Base-by-base conservation (phyloP, 805 yeast genomes). In the Ogataea pini region DNA sequence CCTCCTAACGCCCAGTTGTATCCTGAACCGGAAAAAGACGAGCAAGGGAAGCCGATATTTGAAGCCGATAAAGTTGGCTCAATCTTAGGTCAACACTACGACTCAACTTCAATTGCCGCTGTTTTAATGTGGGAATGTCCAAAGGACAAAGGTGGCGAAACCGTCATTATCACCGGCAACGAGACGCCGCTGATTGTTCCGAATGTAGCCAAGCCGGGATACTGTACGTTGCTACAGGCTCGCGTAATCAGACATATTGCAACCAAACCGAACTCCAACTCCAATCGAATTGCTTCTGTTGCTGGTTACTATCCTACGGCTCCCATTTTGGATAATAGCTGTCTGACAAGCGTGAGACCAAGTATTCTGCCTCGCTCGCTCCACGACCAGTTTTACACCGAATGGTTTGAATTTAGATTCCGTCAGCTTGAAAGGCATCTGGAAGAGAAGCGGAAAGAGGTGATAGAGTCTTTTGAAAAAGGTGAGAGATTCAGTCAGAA, bases 81-180 rank as follows among this genome's bases (percentile, higher is more conserved):
- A 20, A 67, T 73, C 18, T 71, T 74, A 36, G 76, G 76, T 20
- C 71, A 78, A 72, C 80, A 76, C 59, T 57, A 68, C 47, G 80
- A 76, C 54, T 68, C 77, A 18, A 71, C 71, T 32, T 76, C 79
- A 0, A 73, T 75, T 55, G 79, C 76, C 2, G 72, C 77, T 57
- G 80, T 76, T 8, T 67, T 76, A 37, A 75, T 76, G 79, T 59
- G 75, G 42, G 75, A 76, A 25, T 77, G 73, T 49, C 75, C 78
- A 6, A 61, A 71, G 16, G 67, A 68, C 71, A 68, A 73, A 50
- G 80, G 80, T 5, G 80, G 80, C 20, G 79, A 75, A 53, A 76
- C 80, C 1, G 70, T 72, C n/a, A 68, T 76, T 38, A 66, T 75
- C 52, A 72, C 69, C 61, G 80, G 80, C 6, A 71, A 70, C 51